Evolutionary conservation across 2,329 filamentous ascomycete species (phyloP), one percentile per base, ranked within the genome.

Genomic region (Botrytis medusae): DNA sequence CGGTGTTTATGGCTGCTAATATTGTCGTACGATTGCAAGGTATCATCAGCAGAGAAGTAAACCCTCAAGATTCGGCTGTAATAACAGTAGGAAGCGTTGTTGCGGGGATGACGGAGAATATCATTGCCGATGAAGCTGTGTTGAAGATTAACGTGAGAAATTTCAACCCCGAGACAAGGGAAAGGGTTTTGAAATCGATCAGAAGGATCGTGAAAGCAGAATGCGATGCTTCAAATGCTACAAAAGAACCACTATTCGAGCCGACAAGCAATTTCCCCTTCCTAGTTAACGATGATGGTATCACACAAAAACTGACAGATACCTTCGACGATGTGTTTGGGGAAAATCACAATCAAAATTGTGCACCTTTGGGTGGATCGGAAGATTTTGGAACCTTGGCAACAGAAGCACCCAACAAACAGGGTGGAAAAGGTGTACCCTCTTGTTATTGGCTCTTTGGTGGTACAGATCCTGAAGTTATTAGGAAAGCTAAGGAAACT

Each of bases 141-240:
- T 69, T 87, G 2, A 81, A 83, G 29, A 74, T 87, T 3, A 83
- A 83, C 69, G 82, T 85, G 0, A 80, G 85, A 20, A 83, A 81
- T 1, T 82, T 81, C 2, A 79, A 79, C 0, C 72, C 76, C 0
- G 78, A 79, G 0, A 81, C 81, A 0, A 79, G 84, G 0, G 77
- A 82, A 12, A 79, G 78, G 1, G 79, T 87, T 0, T 69, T 83
- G 4, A 77, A 76, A 1, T 77, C 82, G 0, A 83, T 87, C n/a
- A 78, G 80, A 70, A 79, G 82, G 1, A 83, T 87, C 20, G 83
- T 91, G 0, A 81, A 85, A n/a, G 86, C 87, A 0, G 90, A 91
- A 75, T 78, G 75, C 44, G 71, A 75, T 32, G 77, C 77, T 1
- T 85, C 85, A n/a, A 74, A 80, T 2, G 87, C 87, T 0, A 82